Conservation (phyloP, 768 basidiomycete genomes). For the Auricularia heimuer region DNA sequence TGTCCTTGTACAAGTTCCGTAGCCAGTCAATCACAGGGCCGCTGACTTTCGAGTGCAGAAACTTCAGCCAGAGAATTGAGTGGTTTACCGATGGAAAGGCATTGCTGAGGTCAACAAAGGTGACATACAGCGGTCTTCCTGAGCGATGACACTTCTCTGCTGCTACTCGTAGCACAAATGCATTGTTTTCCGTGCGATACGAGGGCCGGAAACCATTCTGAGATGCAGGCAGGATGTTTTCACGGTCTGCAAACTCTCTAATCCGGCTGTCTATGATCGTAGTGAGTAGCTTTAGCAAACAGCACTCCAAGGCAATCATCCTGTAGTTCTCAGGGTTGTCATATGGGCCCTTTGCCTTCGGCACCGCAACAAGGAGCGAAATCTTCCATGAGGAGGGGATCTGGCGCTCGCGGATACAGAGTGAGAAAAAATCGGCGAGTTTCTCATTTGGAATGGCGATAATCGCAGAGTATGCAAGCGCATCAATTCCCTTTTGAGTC, state of each 20-base stretch:
- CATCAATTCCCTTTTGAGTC: no score
- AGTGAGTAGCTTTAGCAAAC: conserved; percentile 17
- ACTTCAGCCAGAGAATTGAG: no score
- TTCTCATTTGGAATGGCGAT: not conserved
- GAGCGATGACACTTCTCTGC: conserved; percentile 11
- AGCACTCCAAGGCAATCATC: conserved; percentile 22
- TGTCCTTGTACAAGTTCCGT: conserved; percentile 5
- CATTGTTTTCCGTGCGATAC: conserved; percentile 23
- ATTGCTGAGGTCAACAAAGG: conserved; percentile 21
- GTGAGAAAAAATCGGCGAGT: not conserved
- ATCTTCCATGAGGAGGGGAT: not conserved
- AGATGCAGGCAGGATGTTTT: conserved; percentile 16
- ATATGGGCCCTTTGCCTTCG: not conserved
- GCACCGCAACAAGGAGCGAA: not conserved
- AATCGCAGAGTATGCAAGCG: no score
- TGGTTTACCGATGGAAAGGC: conserved; percentile 6
- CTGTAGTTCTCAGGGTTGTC: conserved; percentile 17
- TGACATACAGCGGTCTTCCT: conserved; percentile 12
- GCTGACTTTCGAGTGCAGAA: no score
- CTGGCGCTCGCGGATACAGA: not conserved
- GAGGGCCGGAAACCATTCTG: conserved; percentile 24
- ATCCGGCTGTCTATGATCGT: conserved; percentile 17
- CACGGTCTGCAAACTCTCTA: conserved; percentile 7
- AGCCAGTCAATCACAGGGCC: conserved; percentile 7
- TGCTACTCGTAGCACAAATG: conserved; percentile 12